Conservation (phyloP, 139 green algal species). For the Chlorella sp. region DNA sequence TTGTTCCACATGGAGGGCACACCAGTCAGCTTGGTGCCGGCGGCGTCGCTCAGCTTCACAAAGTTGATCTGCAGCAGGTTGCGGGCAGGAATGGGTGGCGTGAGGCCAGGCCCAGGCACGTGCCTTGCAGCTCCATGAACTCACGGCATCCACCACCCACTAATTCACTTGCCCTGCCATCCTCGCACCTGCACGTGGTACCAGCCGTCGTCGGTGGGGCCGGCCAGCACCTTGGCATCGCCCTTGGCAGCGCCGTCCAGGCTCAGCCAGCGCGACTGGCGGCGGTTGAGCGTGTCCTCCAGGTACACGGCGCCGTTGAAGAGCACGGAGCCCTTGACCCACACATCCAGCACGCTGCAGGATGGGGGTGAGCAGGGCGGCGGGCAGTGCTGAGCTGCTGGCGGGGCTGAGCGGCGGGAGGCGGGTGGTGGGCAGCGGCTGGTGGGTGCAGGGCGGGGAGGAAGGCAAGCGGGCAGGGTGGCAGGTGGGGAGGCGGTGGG, state of each 20-base stretch:
- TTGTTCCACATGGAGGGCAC: constrained; percentile 41
- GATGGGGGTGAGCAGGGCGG: neutral
- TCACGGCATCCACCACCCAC: neutral
- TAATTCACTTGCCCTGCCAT: neutral
- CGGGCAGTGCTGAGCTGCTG: no score
- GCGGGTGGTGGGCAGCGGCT: neutral
- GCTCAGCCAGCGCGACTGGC: constrained; percentile 11
- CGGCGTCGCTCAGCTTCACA: neutral
- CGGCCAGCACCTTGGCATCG: constrained; percentile 36
- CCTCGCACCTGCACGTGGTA: constrained; percentile 46
- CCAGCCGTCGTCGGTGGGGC: constrained; percentile 46
- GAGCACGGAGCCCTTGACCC: constrained; percentile 50
- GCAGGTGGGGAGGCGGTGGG: neutral
- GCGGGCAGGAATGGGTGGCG: neutral
- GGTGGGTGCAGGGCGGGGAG: neutral
- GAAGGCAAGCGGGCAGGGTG: neutral
- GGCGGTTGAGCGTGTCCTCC: constrained; percentile 31
- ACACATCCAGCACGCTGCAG: constrained; percentile 59
- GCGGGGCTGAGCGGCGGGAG: neutral
- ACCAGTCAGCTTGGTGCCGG: neutral
- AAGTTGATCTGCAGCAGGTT: constrained; percentile 24
- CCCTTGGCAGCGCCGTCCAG: neutral
- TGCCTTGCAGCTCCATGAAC: neutral
- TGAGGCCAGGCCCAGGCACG: no score
- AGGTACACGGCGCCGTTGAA: constrained; percentile 35